Evolutionary conservation across 495 filamentous ascomycete genomes (phyloP).

Genomic region (Penicillium riverlandense): DNA sequence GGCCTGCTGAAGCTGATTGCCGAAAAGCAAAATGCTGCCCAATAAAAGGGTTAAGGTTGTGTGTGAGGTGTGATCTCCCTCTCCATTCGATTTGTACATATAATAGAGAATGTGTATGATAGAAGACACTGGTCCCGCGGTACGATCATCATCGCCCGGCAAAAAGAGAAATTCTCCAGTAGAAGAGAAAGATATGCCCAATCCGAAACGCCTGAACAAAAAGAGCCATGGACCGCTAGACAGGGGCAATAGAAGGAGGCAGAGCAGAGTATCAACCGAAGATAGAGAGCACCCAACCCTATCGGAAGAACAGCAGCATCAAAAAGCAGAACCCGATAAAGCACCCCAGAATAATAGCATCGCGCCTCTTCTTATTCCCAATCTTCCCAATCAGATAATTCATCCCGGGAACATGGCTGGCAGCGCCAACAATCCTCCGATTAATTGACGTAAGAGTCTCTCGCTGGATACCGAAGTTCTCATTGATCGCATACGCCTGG

Average conservation of each 20-base stretch:
- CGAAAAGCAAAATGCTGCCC: constrained; percentile 36
- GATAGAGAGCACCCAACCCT: constrained; percentile 1
- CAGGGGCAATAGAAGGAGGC: constrained; percentile 6
- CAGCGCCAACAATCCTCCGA: constrained; percentile 77
- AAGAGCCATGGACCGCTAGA: constrained; percentile 12
- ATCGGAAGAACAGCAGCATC: constrained; percentile 78
- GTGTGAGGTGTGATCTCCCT: constrained; percentile 7
- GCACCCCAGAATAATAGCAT: constrained; percentile 84
- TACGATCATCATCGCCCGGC: constrained; percentile 11
- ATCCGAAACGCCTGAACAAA: constrained; percentile 15
- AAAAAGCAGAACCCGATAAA: constrained; percentile 91
- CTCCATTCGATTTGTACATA: constrained; percentile 23
- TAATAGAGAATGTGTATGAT: constrained; percentile 27
- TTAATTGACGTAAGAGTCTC: constrained; percentile 84
- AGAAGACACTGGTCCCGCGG: constrained; percentile 5
- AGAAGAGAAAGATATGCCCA: constrained; percentile 8
- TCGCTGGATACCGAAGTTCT: constrained; percentile 79
- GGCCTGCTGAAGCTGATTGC: constrained; percentile 61
- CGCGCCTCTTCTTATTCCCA: constrained; percentile 87
- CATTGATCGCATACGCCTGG: constrained; percentile 95
- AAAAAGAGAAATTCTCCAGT: background rate
- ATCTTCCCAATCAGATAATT: constrained; percentile 92
- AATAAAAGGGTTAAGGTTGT: background rate
- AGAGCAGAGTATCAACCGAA: constrained; percentile 3
- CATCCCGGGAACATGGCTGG: constrained; percentile 85